phyloP scores from a whole-genome alignment of 2,329 filamentous ascomycete species.

The Ophiobolus disseminans region DNA sequence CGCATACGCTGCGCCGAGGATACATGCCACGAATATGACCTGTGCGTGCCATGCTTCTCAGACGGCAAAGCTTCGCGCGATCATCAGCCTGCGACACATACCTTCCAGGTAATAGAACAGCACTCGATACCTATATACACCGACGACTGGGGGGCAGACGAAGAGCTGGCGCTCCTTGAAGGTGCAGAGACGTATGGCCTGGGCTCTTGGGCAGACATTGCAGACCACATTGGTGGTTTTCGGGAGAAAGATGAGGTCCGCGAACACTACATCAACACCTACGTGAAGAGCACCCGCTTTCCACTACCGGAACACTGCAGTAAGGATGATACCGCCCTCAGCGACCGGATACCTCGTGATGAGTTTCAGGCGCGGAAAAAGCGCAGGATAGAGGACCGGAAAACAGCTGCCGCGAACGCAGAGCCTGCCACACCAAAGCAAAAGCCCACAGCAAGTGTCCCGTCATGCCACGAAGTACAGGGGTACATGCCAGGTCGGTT shows the following conservation, averaged over 20 bases:
- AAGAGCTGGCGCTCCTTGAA: conserved; percentile 91
- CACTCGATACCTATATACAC: conserved; percentile 98
- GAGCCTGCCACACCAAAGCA: conserved; percentile 87
- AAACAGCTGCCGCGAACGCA: conserved; percentile 84
- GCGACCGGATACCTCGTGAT: conserved; percentile 82
- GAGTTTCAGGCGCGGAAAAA: conserved; percentile 95
- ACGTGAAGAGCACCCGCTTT: conserved; percentile 82
- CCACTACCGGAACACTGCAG: conserved; percentile 87
- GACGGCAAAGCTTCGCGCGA: conserved; percentile 80
- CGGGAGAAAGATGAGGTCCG: conserved; percentile 93
- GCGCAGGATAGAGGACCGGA: conserved; percentile 87
- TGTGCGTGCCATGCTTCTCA: conserved; percentile 94
- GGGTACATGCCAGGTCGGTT: conserved; percentile 98
- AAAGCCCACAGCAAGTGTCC: conserved; percentile 94
- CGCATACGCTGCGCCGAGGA: conserved; percentile 84
- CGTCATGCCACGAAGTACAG: conserved; percentile 96
- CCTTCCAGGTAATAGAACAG: conserved; percentile 94
- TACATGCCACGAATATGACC: conserved; percentile 90
- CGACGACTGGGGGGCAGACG: conserved; percentile 94
- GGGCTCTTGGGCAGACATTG: conserved; percentile 97
- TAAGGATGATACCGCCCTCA: conserved; percentile 78
- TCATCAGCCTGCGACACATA: conserved; percentile 85
- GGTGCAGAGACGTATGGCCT: conserved; percentile 95
- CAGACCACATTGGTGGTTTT: conserved; percentile 96
- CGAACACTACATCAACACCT: conserved; percentile 90